phyloP scores from a whole-genome alignment of 352 stramenopile species.

The Globisporangium carolinianum region DNA sequence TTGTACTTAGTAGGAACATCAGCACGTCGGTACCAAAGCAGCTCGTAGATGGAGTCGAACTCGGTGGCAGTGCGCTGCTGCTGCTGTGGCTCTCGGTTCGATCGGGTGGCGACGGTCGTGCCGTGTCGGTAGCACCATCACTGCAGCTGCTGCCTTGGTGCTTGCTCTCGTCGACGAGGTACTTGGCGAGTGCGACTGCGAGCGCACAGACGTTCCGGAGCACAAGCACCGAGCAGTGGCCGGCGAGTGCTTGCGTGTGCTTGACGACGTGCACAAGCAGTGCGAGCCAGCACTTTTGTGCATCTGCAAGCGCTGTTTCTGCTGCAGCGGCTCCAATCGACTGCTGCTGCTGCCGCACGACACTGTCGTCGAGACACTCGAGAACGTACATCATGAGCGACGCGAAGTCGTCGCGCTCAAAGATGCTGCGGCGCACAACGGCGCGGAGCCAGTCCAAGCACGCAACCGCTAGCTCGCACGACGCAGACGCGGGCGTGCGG shows the following conservation, averaged over 20 bases:
- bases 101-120: neutral
- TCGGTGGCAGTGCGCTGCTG: neutral
- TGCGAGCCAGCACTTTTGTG: slow-evolving; percentile 55
- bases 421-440: slow-evolving; percentile 32
- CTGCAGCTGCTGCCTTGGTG: slow-evolving; percentile 18
- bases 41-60: neutral
- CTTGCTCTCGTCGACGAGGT: slow-evolving; percentile 45
- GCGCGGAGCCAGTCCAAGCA: slow-evolving; percentile 39
- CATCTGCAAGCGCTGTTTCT: slow-evolving; percentile 12
- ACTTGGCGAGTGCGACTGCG: slow-evolving; percentile 40
- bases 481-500: slow-evolving; percentile 2
- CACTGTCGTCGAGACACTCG: slow-evolving; percentile 37
- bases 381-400: slow-evolving; percentile 58
- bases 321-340: neutral
- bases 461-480: slow-evolving; percentile 14
- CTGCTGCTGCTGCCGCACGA: slow-evolving; percentile 4
- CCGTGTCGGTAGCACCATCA: neutral
- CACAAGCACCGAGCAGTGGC: slow-evolving; percentile 36
- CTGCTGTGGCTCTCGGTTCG: slow-evolving; percentile 9
- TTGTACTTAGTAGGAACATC: slow-evolving; percentile 37
- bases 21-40: slow-evolving; percentile 57
- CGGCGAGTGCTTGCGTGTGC: slow-evolving; percentile 28
- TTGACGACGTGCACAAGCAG: slow-evolving; percentile 52
- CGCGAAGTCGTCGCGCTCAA: slow-evolving; percentile 52
- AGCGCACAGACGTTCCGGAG: slow-evolving; percentile 56